Evolutionary conservation across 108 stramenopile genomes (phyloP).

Genomic region (Chaetoceros muelleri): DNA sequence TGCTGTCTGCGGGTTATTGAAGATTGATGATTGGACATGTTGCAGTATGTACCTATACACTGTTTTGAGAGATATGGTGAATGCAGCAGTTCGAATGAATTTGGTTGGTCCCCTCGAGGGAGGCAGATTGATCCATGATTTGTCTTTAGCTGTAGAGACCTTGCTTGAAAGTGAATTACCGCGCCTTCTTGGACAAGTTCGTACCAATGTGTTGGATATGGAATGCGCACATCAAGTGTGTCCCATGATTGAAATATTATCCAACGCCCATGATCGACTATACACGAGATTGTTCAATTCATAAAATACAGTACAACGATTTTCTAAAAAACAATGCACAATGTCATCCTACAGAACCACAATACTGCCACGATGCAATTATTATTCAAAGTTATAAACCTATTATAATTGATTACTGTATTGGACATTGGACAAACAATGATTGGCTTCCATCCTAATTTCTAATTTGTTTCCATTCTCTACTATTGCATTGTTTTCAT

Average conservation of each 20-base stretch:
- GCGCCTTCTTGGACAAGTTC: neutral
- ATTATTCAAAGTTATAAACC: too few relatives aligned
- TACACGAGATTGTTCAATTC: neutral
- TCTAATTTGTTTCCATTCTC: too few relatives aligned
- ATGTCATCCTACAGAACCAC: too few relatives aligned
- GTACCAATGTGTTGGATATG: neutral
- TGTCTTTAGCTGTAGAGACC: conserved; percentile 30
- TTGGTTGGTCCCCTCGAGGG: conserved; percentile 64
- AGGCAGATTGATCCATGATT: conserved; percentile 31
- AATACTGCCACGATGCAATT: too few relatives aligned
- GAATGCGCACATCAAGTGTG: neutral
- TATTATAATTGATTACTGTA: too few relatives aligned
- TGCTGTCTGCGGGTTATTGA: neutral
- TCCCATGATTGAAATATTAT: neutral
- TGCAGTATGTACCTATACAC: neutral
- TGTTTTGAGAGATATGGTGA: conserved; percentile 65
- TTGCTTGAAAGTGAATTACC: neutral
- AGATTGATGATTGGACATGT: neutral
- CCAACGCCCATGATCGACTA: neutral
- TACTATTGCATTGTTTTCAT: neutral
- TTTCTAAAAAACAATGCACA: too few relatives aligned
- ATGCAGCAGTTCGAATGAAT: conserved; percentile 71
- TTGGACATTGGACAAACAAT: too few relatives aligned
- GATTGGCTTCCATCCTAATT: too few relatives aligned
- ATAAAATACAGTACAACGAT: too few relatives aligned